Evolutionary conservation across 345 rosid species (phyloP), one percentile per base, ranked within the genome.

Genomic region (Arabidopsis suecica): DNA sequence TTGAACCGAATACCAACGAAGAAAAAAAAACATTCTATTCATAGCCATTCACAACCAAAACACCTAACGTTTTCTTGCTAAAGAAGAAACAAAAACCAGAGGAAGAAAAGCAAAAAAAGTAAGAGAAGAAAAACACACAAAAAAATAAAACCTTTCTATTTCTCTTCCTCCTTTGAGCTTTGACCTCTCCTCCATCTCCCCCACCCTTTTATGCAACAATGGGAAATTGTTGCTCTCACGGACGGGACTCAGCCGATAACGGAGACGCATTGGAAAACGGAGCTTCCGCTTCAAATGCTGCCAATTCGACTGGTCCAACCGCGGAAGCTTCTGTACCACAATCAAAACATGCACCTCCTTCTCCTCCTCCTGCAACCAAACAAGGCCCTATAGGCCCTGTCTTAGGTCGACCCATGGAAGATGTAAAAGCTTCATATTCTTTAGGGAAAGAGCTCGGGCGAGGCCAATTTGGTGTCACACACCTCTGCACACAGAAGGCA

Each of bases 211-310:
- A 74, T 61, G 53, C 73, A 55, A 51, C 72, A 74, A 85, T 88
- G 97, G 97, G 97, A 71, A 88, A 79, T 73, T 90, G 92, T 79
- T 92, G 94, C 87, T 87, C 91, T 66, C 81, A 85, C 5, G 86
- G 84, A 54, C 74, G 5, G 25, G 81, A 82, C 53, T 47, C 84
- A 2, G 82, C 44, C 28, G 79, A 64, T 58, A 53, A 78, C 20
- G 65, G 61, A 30, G 81, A 73, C 7, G 41, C 73, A 5, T 30
- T 14, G 0, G 61, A 49, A 3, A 81, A 72, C n/a, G 85, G 77
- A 32, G 20, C 30, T 22, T 58, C 68, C 1, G 68, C 67, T 42
- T n/a, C 56, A 44, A 3, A 61, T 44, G 7, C 51, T 0, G 86
- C 73, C 1, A 68, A 57, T 58, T 38, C 76, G 32, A 12, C 80